Conservation (phyloP, 805 yeast genomes). For the Yamadazyma tumulicola region DNA sequence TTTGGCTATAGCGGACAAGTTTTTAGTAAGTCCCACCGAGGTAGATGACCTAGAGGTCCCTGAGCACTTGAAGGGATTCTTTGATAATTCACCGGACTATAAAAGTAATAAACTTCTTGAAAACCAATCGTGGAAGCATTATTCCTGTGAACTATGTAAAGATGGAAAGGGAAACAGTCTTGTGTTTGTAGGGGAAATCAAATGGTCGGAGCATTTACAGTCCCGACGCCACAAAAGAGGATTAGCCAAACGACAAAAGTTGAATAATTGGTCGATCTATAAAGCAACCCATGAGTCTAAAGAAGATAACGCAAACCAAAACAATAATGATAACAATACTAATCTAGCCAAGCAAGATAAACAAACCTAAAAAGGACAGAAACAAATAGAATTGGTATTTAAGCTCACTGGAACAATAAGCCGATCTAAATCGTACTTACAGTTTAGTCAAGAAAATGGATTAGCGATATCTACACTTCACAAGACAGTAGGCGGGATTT, state of each 20-base stretch:
- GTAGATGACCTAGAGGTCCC: slow-evolving; percentile 25
- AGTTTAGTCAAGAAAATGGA: too few species aligned
- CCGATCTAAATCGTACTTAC: too few species aligned
- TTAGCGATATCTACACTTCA: too few species aligned
- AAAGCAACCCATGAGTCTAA: too few species aligned
- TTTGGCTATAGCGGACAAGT: slow-evolving; percentile 39
- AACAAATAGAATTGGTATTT: too few species aligned
- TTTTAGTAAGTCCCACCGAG: slow-evolving; percentile 25
- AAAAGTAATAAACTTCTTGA: slow-evolving; percentile 39
- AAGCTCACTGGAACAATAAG: too few species aligned
- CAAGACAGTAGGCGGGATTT: too few species aligned
- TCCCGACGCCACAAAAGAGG: slow-evolving; percentile 62
- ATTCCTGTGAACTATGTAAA: slow-evolving; percentile 61
- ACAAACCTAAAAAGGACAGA: too few species aligned
- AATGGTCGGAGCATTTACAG: slow-evolving; percentile 62
- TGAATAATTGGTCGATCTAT: background rate
- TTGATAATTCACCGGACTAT: slow-evolving; percentile 17
- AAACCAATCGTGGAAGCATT: slow-evolving; percentile 58
- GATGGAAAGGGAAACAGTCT: slow-evolving; percentile 52
- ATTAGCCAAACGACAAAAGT: slow-evolving; percentile 1
- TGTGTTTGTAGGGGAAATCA: slow-evolving; percentile 69
- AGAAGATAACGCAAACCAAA: too few species aligned
- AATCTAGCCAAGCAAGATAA: too few species aligned
- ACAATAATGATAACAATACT: too few species aligned
- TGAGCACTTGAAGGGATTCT: slow-evolving; percentile 19